A percentile compares a stretch with the other conserved stretches of the same genome.
Conservation (phyloP, 2,329 filamentous ascomycete genomes). For the Aspergillus persii region DNA sequence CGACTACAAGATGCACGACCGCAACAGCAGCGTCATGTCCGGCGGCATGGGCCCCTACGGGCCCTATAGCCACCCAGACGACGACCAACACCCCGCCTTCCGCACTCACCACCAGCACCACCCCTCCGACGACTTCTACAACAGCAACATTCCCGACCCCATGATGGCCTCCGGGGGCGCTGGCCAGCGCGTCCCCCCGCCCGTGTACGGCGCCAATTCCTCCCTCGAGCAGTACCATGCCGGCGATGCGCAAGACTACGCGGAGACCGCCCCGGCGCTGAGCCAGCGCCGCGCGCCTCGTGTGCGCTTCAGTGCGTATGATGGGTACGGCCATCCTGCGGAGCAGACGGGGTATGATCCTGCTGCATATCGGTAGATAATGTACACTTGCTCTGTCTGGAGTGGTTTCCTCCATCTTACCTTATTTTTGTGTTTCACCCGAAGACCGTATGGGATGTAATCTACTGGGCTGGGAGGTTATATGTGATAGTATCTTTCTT, state of each 20-base stretch:
- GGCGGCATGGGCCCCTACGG: conserved; percentile 10
- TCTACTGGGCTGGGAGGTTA: neutral
- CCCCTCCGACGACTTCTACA: conserved; percentile 2
- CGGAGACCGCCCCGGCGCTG: conserved; percentile 23
- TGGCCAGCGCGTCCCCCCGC: conserved; percentile 1
- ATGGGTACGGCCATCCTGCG: conserved; percentile 23
- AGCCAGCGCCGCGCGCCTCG: conserved; percentile 17
- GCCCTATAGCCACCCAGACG: conserved; percentile 6
- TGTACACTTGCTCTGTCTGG: neutral
- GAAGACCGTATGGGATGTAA: neutral
- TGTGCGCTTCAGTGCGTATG: conserved; percentile 22
- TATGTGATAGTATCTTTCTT: neutral
- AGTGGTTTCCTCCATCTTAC: no score
- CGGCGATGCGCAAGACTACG: conserved; percentile 28
- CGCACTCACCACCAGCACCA: neutral
- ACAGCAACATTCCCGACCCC: conserved; percentile 7
- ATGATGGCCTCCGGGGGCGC: neutral
- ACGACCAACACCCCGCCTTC: conserved; percentile 3
- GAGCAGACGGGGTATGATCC: conserved; percentile 39
- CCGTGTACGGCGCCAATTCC: conserved; percentile 3
- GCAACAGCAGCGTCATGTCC: conserved; percentile 18
- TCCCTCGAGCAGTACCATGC: conserved; percentile 23
- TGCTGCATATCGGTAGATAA: conserved; percentile 26
- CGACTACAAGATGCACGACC: conserved; percentile 37
- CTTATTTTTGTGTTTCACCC: neutral